Percentiles rank a stretch among this genome's conserved stretches.
phyloP scores from a whole-genome alignment of 2,329 filamentous ascomycete species.

The Hirsutella thompsonii region DNA sequence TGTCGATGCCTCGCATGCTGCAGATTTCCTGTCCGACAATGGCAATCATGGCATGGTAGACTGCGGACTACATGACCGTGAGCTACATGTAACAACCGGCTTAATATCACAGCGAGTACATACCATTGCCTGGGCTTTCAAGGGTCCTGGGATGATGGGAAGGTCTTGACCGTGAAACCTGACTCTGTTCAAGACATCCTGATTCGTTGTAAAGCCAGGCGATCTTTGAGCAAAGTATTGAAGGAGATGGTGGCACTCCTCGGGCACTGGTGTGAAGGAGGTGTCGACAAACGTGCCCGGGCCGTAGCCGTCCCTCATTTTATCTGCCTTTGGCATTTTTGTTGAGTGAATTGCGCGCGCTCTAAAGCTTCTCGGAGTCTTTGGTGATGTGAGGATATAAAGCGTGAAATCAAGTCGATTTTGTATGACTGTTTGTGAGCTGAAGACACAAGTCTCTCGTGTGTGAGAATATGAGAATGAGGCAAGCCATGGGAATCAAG shows the following conservation, averaged over 20 bases:
- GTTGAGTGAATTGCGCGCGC: too few species aligned
- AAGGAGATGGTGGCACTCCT: conserved; percentile 18
- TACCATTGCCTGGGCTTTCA: conserved; percentile 18
- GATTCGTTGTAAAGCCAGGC: conserved; percentile 19
- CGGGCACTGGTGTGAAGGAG: conserved; percentile 12
- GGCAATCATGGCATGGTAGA: conserved; percentile 20
- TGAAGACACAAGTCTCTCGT: too few species aligned
- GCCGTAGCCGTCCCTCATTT: conserved; percentile 13
- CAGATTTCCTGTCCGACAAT: conserved; percentile 23
- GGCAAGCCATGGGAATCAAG: too few species aligned
- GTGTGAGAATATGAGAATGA: too few species aligned
- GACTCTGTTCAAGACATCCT: conserved; percentile 13
- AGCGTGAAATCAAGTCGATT: too few species aligned
- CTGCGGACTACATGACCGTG: conserved; percentile 9
- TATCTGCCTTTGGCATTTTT: neutral
- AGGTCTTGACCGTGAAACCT: conserved; percentile 16
- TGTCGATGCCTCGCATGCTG: conserved; percentile 14
- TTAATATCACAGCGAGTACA: neutral
- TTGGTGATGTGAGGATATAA: too few species aligned
- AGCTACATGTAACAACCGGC: neutral
- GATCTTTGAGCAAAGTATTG: conserved; percentile 15
- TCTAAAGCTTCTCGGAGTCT: too few species aligned
- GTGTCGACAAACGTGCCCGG: conserved; percentile 17
- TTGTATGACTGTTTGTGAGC: too few species aligned
- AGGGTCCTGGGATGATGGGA: conserved; percentile 20